These are phyloP conservation scores for Pochonia chlamydosporia DNA, from an alignment of 2,329 filamentous ascomycete species.

Conservation along the genomic window DNA sequence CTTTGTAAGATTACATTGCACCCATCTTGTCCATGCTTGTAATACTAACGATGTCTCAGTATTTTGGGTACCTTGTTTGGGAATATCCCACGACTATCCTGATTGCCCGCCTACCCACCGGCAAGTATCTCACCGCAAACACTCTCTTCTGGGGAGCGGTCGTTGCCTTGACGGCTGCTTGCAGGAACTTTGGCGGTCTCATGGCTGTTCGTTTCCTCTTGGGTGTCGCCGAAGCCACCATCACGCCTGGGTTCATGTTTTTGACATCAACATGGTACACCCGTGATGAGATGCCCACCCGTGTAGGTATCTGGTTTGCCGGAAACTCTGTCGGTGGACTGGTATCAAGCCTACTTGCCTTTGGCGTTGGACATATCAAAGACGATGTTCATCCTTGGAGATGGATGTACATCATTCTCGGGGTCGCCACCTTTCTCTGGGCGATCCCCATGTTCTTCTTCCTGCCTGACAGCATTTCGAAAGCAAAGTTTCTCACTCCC, in stretches of 20 bases:
- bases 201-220: slow-evolving; percentile 46
- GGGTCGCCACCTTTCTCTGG: slow-evolving; percentile 44
- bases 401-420: slow-evolving; percentile 54
- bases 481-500: slow-evolving; percentile 50
- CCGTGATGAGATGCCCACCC: slow-evolving; percentile 36
- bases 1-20: slow-evolving; percentile 13
- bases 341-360: slow-evolving; percentile 44
- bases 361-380: slow-evolving; percentile 48
- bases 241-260: slow-evolving; percentile 47
- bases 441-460: slow-evolving; percentile 39
- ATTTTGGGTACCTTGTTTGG: slow-evolving; percentile 41
- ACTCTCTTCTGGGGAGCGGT: slow-evolving; percentile 43
- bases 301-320: slow-evolving; percentile 52
- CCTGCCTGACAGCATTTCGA: slow-evolving; percentile 48
- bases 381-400: slow-evolving; percentile 43
- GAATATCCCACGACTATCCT: slow-evolving; percentile 43
- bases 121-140: slow-evolving; percentile 38
- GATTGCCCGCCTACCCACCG: slow-evolving; percentile 39
- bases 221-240: slow-evolving; percentile 47
- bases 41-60: slow-evolving; percentile 10
- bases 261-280: slow-evolving; percentile 49
- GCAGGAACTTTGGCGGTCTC: slow-evolving; percentile 29
- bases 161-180: slow-evolving; percentile 36
- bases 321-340: slow-evolving; percentile 44
- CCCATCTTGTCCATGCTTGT: too few species aligned